Base-by-base conservation (phyloP, 2,329 filamentous ascomycete genomes). In the Penicillium sp. region DNA sequence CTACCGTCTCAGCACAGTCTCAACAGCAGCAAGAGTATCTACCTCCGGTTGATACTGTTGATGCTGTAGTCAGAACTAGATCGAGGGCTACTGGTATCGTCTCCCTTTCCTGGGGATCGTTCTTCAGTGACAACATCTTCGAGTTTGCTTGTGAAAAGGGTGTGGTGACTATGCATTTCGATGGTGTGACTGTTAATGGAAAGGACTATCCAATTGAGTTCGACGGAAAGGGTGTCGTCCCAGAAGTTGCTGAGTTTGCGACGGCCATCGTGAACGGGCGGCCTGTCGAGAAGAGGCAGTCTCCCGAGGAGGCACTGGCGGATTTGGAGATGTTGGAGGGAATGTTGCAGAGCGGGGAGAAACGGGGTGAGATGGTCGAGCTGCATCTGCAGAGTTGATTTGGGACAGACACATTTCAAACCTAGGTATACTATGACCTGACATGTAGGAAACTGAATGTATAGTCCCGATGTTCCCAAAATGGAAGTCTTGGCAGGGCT, bases 41-140 rank as follows among this genome's bases (percentile, higher is more conserved):
- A 1, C 70, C 74, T 0, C 77, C 78, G 0, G 63, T 79, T 2
- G 78, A 81, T 49, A 80, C 78, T 0, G 61, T 80, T 4, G 72
- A 80, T 52, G 75, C 77, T 1, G 70, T 70, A 1, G 53, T 73
- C 16, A 69, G 69, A 54, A 68, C 75, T 2, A 63, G 58, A 26
- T 69, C 68, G 29, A 76, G 76, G 2, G 63, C 68, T 2, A 69
- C 70, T 1, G 78, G 78, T 0, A 71, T 71, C 0, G 63, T 80
- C 7, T 68, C 63, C 2, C 56, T 78, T 2, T 75, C 70, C 0
- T 79, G 75, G 50, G 78, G 77, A 0, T 78, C 75, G 1, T 73
- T 69, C 2, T 73, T 74, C 36, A 67, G 59, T 2, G 72, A 72
- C 5, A 67, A 58, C 1, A 65, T 75, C 41, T 77, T 74, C 45